These are phyloP conservation scores for Solanum virginianum DNA, from an alignment of 257 asterid genomes.

Conservation along the genomic window DNA sequence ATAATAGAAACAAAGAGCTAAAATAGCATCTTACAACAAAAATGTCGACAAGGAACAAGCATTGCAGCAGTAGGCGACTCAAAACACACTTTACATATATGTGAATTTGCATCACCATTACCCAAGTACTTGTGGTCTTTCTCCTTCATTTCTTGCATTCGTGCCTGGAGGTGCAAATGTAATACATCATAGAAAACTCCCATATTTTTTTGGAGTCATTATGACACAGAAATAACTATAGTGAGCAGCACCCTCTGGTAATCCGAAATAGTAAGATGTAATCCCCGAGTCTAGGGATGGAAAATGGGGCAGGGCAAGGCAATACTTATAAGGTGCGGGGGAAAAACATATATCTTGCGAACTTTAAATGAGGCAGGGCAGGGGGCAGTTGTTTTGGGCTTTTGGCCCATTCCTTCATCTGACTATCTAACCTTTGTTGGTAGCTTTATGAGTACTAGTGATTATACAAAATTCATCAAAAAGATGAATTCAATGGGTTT, in stretches of 20 bases:
- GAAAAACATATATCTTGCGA: background rate
- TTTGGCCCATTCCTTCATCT: background rate
- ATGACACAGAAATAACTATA: background rate
- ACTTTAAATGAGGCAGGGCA: background rate
- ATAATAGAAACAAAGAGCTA: background rate
- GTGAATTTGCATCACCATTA: conserved; percentile 79
- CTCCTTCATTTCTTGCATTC: conserved; percentile 97
- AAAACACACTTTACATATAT: conserved; percentile 88
- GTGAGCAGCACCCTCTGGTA: background rate
- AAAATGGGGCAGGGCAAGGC: background rate
- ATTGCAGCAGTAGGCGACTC: conserved; percentile 88
- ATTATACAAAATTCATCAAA: background rate
- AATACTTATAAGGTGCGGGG: background rate
- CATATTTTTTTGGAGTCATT: background rate
- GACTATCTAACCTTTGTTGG: background rate
- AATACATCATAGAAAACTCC: background rate
- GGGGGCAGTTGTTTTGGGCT: background rate
- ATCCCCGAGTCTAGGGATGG: background rate
- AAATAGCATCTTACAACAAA: conserved; percentile 64
- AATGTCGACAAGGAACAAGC: conserved; percentile 99
- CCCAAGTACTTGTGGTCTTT: conserved; percentile 64
- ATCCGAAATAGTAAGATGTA: background rate
- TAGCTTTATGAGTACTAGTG: background rate
- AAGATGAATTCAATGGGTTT: background rate
- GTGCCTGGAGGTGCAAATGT: conserved; percentile 41